These are phyloP conservation scores for Globisporangium nunn DNA, from an alignment of 352 stramenopile species.

Conservation along the genomic window DNA sequence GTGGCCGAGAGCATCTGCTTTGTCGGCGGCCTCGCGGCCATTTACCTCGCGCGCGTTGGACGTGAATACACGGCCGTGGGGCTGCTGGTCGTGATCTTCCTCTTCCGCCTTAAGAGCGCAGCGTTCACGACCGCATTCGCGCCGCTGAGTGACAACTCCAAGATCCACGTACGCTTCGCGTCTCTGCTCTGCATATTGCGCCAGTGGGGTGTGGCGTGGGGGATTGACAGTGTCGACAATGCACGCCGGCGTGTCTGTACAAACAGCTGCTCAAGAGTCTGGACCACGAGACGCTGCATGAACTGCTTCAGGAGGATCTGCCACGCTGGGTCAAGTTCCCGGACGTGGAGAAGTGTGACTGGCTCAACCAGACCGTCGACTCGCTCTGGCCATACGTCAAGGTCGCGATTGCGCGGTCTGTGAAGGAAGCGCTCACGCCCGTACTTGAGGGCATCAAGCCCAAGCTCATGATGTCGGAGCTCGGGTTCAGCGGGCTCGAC, in stretches of 20 bases:
- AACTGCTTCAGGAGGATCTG: constrained; percentile 33
- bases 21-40: constrained; percentile 14
- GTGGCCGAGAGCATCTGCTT: constrained; percentile 27
- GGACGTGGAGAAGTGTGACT: constrained; percentile 41
- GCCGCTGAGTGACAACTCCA: constrained; percentile 24
- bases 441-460: constrained; percentile 28
- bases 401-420: constrained; percentile 25
- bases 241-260: not conserved
- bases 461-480: constrained; percentile 35
- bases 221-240: not conserved
- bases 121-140: constrained; percentile 18
- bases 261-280: constrained; percentile 25
- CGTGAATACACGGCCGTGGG: constrained; percentile 16
- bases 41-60: constrained; percentile 16
- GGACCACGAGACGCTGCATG: constrained; percentile 29
- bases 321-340: constrained; percentile 41
- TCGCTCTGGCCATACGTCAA: constrained; percentile 46
- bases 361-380: constrained; percentile 34
- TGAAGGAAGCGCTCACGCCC: constrained; percentile 29
- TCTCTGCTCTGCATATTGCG: too few species aligned
- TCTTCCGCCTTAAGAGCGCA: constrained; percentile 32
- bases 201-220: not conserved
- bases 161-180: constrained; percentile 17
- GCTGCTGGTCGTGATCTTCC: constrained; percentile 23
- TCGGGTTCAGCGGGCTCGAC: constrained; percentile 32